Base-by-base conservation (phyloP, 805 yeast genomes). In the Wickerhamiella hasegawae region DNA sequence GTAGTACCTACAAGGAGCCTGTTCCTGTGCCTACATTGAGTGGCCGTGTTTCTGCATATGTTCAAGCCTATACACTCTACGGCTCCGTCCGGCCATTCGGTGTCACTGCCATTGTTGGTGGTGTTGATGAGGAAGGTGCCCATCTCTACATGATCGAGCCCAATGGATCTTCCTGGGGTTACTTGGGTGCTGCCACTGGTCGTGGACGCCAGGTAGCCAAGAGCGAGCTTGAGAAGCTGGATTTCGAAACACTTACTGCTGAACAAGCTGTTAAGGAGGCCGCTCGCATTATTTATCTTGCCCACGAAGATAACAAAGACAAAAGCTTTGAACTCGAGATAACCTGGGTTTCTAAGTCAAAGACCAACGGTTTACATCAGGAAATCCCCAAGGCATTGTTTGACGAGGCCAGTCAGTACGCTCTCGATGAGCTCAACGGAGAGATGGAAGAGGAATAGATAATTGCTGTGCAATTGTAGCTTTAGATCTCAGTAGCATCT, bases 31-130 rank as follows among this genome's bases (percentile, higher is more conserved):
- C 87, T 25, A 77, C 82, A 32, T 69, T 92, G 46, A 76, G 83
- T 58, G 85, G 79, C 50, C 76, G 93, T 51, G 61, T 90, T 48
- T 94, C 96, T 11, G 73, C 78, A 48, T 87, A 80, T 54, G 93
- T 83, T 17, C 97, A 87, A 60, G 93, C 93, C 31, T 83, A 83
- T 59, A 90, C 99, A 3, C 71, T 94, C 52, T 90, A 85, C 62
- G 83, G 81, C 56, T 85, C 96, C 23, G 98, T 90, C 9, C 78
- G 99, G 60, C 99, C 99, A 17, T 90, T 90, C 58, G 99, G 99
- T 37, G 72, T 92, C 41, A 73, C 83, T 37, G 74, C 94, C 9
- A 85, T 90, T 43, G 69, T 90, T 32, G 98, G 96, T 35, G 98
- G 98, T 45, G 72, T 81, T 33, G 97, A 87, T 54, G 76, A 72